Conservation (phyloP, 192 early-diverging fungal species). For the Kickxella alabastrina region DNA sequence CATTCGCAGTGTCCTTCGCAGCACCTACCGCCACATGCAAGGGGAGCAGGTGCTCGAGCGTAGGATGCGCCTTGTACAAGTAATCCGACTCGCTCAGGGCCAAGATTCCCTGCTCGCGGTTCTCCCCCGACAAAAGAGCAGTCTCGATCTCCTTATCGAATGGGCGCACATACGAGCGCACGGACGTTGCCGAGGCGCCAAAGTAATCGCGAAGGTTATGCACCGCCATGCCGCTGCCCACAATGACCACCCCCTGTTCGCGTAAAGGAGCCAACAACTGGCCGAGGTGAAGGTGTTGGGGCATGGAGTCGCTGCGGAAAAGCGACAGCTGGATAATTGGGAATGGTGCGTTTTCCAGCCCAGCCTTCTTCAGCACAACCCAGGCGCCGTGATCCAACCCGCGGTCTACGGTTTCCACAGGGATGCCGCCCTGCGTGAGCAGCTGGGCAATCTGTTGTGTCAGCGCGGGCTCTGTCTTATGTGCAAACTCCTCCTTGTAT, state of each 20-base stretch:
- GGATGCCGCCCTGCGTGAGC: slow-evolving; percentile 44
- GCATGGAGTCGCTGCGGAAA: slow-evolving; percentile 53
- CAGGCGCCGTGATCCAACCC: slow-evolving; percentile 71
- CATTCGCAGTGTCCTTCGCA: slow-evolving; percentile 43
- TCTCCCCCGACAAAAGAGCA: slow-evolving; percentile 20
- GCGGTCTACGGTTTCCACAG: slow-evolving; percentile 48
- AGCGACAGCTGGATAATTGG: slow-evolving; percentile 68
- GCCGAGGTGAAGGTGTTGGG: slow-evolving; percentile 56
- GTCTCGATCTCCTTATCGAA: slow-evolving; percentile 61
- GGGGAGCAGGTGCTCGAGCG: slow-evolving; percentile 65
- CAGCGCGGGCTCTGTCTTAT: slow-evolving; percentile 53
- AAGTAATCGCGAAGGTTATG: slow-evolving; percentile 63
- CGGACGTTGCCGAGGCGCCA: slow-evolving; percentile 10
- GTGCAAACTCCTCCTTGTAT: slow-evolving; percentile 59
- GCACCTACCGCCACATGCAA: slow-evolving; percentile 65
- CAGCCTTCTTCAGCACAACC: slow-evolving; percentile 64
- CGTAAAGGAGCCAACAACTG: slow-evolving; percentile 50
- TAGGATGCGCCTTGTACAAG: slow-evolving; percentile 59
- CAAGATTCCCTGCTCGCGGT: slow-evolving; percentile 37
- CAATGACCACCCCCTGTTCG: slow-evolving; percentile 59
- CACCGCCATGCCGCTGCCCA: slow-evolving; percentile 63
- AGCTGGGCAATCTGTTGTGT: slow-evolving; percentile 52
- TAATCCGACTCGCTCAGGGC: slow-evolving; percentile 43
- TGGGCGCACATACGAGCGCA: slow-evolving; percentile 52
- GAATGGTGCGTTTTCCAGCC: slow-evolving; percentile 52